Base-by-base conservation (phyloP, 805 yeast genomes). In the Myxozyma vanderwaltii region DNA sequence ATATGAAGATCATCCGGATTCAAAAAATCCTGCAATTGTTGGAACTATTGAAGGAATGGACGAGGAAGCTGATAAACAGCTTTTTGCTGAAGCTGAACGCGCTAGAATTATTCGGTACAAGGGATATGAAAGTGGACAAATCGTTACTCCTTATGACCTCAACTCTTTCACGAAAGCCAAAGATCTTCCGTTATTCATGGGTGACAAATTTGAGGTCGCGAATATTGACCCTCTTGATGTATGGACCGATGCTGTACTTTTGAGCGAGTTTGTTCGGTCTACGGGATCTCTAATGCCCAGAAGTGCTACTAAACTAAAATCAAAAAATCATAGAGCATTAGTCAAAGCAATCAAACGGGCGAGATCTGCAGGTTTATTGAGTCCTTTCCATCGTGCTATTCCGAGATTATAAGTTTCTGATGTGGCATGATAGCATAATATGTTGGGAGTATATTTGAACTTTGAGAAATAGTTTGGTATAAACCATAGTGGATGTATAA, bases 291-390 rank as follows among this genome's bases (percentile, higher is more conserved):
- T 89, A 24, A 75, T 82, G 45, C 86, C 88, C 38, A 82, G 81
- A 46, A 82, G 82, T 12, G 40, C n/a, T 7, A 88, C 91, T 1
- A 88, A 88, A 2, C 77, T 89, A 60, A 78, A 76, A n/a, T 77
- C 78, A 5, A 79, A 77, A 64, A 86, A 86, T 70, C 95, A 89
- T 68, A 82, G 82, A 68, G 77, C 79, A 65, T 72, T 89, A 68
- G 77, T 88, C 1, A 85, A 81, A 62, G 91, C 96, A n/a, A 79
- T 89, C 47, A 85, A 84, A 71, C 81, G 95, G 65, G 86, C 91
- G 2, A 82, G 91, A 70, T 82, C 86, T 2, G 81, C 84, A 59
- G 96, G 96, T 0, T 75, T 88, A 58, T 74, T 89, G 71, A 48
- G 61, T 6, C 23, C 65, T 10, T 51, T 44, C 29, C 65, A 62